Percentiles rank a stretch among this genome's conserved stretches.
phyloP scores from a whole-genome alignment of 768 basidiomycete genomes.

The Tricholoma sp. region DNA sequence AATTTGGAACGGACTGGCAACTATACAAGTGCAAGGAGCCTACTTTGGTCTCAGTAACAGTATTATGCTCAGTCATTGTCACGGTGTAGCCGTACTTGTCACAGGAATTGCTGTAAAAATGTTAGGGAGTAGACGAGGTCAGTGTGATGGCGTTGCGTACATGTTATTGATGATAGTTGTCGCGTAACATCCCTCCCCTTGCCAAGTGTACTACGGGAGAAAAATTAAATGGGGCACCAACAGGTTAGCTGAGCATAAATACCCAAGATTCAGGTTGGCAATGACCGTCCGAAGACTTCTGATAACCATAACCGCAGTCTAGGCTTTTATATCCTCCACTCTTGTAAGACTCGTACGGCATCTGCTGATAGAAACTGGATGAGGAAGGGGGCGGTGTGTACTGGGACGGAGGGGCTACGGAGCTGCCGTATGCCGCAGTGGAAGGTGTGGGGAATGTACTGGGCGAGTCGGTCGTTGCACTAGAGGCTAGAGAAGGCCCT shows the following conservation, averaged over 20 bases:
- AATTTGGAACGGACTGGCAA: slow-evolving; percentile 1
- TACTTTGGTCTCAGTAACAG: slow-evolving; percentile 26
- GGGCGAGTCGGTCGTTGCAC: slow-evolving; percentile 13
- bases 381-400: slow-evolving; percentile 28
- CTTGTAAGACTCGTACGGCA: slow-evolving; percentile 59
- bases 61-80: slow-evolving; percentile 31
- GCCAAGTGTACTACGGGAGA: slow-evolving; percentile 28
- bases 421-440: slow-evolving; percentile 16
- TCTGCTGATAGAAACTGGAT: slow-evolving; percentile 38
- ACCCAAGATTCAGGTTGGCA: slow-evolving; percentile 60
- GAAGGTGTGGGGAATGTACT: slow-evolving; percentile 18
- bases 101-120: slow-evolving; percentile 16
- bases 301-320: slow-evolving; percentile 68
- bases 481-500: slow-evolving; percentile 15
- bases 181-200: slow-evolving; percentile 52
- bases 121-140: not conserved
- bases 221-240: slow-evolving; percentile 1
- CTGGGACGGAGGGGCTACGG: slow-evolving; percentile 28
- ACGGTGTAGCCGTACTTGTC: slow-evolving; percentile 26
- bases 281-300: slow-evolving; percentile 48
- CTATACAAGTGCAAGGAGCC: not conserved
- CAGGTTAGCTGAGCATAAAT: slow-evolving; percentile 10
- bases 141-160: slow-evolving; percentile 4
- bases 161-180: slow-evolving; percentile 53
- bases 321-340: slow-evolving; percentile 61